Evolutionary conservation across 768 basidiomycete genomes (phyloP), one percentile per base, ranked within the genome.

Genomic region (Mycena galopus): DNA sequence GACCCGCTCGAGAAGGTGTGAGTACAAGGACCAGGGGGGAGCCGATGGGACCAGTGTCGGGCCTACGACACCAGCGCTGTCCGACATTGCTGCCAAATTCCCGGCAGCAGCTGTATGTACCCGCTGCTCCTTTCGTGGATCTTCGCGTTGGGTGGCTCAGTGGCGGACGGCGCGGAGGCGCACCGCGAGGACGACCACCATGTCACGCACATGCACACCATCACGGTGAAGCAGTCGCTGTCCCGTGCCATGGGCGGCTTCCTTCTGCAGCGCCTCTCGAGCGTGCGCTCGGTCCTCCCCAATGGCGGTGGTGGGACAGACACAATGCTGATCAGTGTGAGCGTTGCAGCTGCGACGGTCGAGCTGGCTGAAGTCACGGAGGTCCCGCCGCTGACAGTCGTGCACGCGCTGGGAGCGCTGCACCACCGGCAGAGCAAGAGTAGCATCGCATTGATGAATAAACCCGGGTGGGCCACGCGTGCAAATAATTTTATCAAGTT

Each of bases 131-230:
- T n/a, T n/a, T n/a, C n/a, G n/a, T n/a, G n/a, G n/a, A n/a, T n/a
- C 8, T 79, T 89, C 62, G 83, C 82, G 30, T 88, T 86, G 37
- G 83, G 79, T 7, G 81, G 78, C 29, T 83, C 84, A 29, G 82
- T 78, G 21, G 78, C 80, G 51, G 81, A 79, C 44, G 78, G 82
- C 53, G 77, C 80, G 1, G 55, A 56, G 17, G 55, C 55, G 30
- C 55, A 56, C 30, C 30, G 32, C 53, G 87, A 88, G 69, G 87
- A 88, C 65, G 79, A 81, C 61, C 77, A 81, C 65, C 87, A 86
- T 66, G 87, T 88, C 53, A 88, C 86, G 11, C 86, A 84, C 61
- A 82, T 90, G 72, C 83, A 86, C 50, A 85, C 84, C 60, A 87
- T 89, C 74, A 82, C 79, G 9, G 84, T 84, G 4, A 84, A 84